A percentile compares a stretch with the other conserved stretches of the same genome.
Evolutionary conservation across 768 basidiomycete genomes (phyloP).

Genomic region (Auricularia sp.): DNA sequence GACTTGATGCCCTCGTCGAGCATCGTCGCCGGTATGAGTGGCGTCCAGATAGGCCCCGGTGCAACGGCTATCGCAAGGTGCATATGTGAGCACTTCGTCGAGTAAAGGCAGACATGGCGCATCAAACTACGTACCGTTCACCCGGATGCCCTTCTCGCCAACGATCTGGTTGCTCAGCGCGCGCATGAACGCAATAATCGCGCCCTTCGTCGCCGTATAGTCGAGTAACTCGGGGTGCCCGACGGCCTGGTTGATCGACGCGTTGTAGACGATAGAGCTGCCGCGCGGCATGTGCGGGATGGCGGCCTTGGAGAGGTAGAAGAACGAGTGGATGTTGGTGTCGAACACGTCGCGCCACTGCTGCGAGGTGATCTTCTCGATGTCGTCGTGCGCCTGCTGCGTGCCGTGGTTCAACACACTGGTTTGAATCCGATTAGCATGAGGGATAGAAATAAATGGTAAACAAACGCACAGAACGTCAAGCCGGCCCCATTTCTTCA

Average conservation of each 20-base stretch:
- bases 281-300: conserved; percentile 34
- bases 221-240: conserved; percentile 41
- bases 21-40: conserved; percentile 22
- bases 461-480: conserved; percentile 27
- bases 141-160: conserved; percentile 38
- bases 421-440: background rate
- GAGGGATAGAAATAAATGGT: too few species aligned
- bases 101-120: too few species aligned
- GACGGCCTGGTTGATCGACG: conserved; percentile 34
- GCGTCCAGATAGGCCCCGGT: conserved; percentile 41
- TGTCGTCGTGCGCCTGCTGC: conserved; percentile 30
- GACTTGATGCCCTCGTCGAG: background rate
- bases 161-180: conserved; percentile 42
- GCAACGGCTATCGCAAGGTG: conserved; percentile 21
- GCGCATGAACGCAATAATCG: conserved; percentile 39
- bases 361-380: conserved; percentile 27
- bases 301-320: conserved; percentile 39
- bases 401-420: conserved; percentile 37
- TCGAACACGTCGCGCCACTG: conserved; percentile 36
- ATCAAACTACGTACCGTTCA: conserved; percentile 25
- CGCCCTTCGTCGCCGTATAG: conserved; percentile 47
- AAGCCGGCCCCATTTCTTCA: conserved; percentile 24
- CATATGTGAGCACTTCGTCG: too few species aligned
- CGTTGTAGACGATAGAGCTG: conserved; percentile 36
- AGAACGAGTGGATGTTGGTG: conserved; percentile 33